These are phyloP conservation scores for Botrytis hyacinthi DNA, from an alignment of 2,329 filamentous ascomycete species.

Conservation along the genomic window DNA sequence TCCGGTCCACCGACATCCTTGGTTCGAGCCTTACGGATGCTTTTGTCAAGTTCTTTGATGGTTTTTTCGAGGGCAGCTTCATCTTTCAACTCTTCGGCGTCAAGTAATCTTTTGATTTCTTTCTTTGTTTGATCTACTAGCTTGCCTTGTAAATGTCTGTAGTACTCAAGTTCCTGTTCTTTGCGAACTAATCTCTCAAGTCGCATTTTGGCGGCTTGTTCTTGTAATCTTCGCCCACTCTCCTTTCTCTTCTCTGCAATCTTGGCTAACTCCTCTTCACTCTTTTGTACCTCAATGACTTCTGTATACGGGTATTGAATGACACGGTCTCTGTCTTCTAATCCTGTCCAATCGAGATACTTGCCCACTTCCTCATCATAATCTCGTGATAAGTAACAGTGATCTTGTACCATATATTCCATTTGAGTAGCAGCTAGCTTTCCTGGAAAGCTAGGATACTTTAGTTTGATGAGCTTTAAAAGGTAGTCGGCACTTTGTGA, in stretches of 20 bases:
- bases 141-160: slow-evolving; percentile 74
- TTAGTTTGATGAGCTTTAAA: slow-evolving; percentile 81
- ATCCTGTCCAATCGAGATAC: slow-evolving; percentile 85
- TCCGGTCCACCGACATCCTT: slow-evolving; percentile 85
- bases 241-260: slow-evolving; percentile 95
- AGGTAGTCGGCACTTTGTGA: slow-evolving; percentile 88
- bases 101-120: slow-evolving; percentile 79
- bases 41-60: slow-evolving; percentile 86
- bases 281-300: slow-evolving; percentile 86
- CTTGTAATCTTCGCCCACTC: slow-evolving; percentile 84
- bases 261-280: slow-evolving; percentile 84
- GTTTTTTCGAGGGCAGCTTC: slow-evolving; percentile 80
- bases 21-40: slow-evolving; percentile 83
- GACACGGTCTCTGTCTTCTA: slow-evolving; percentile 85
- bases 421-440: slow-evolving; percentile 85
- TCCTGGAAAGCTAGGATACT: slow-evolving; percentile 85
- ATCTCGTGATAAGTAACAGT: slow-evolving; percentile 84
- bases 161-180: slow-evolving; percentile 93
- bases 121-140: slow-evolving; percentile 82
- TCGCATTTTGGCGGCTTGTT: slow-evolving; percentile 96
- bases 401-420: slow-evolving; percentile 80
- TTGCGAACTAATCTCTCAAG: slow-evolving; percentile 93
- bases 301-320: slow-evolving; percentile 94
- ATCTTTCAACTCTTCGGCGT: slow-evolving; percentile 89
- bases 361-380: slow-evolving; percentile 74